Evolutionary conservation across 306 rosid species (phyloP).

Genomic region (Cucumis cinereus): DNA sequence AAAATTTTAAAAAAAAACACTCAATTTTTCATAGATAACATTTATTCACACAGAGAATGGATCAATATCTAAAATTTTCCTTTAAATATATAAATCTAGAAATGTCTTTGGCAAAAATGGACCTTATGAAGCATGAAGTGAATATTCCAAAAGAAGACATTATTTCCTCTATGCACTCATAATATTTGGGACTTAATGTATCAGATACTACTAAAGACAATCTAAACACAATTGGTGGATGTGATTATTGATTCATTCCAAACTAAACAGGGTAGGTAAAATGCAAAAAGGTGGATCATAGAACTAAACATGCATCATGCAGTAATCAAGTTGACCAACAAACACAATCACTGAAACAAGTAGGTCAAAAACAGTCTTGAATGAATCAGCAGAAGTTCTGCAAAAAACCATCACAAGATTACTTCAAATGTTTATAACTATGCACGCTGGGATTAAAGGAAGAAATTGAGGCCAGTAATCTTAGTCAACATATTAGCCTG

Average conservation of each 20-base stretch:
- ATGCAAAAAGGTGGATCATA: not conserved
- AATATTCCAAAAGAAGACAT: not conserved
- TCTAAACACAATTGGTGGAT: not conserved
- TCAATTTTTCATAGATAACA: too few species aligned
- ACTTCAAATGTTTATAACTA: conserved; percentile 5
- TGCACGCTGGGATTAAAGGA: not conserved
- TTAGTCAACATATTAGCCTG: conserved; percentile 43
- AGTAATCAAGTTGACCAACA: conserved; percentile 96
- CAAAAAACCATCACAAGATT: conserved; percentile 20
- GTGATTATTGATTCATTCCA: not conserved
- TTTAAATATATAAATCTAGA: not conserved
- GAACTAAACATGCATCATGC: conserved; percentile 91
- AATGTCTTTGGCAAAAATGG: not conserved
- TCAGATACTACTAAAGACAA: not conserved
- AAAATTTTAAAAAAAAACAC: too few species aligned
- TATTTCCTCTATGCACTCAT: not conserved
- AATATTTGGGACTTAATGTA: not conserved
- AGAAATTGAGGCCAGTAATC: conserved; percentile 4
- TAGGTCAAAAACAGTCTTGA: conserved; percentile 96
- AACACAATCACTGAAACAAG: conserved; percentile 92
- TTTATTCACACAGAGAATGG: too few species aligned
- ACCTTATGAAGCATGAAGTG: not conserved
- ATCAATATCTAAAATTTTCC: too few species aligned
- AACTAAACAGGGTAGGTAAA: not conserved
- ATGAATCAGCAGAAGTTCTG: conserved; percentile 98